Evolutionary conservation across 768 basidiomycete genomes (phyloP).

Genomic region (Suillus alpinus): DNA sequence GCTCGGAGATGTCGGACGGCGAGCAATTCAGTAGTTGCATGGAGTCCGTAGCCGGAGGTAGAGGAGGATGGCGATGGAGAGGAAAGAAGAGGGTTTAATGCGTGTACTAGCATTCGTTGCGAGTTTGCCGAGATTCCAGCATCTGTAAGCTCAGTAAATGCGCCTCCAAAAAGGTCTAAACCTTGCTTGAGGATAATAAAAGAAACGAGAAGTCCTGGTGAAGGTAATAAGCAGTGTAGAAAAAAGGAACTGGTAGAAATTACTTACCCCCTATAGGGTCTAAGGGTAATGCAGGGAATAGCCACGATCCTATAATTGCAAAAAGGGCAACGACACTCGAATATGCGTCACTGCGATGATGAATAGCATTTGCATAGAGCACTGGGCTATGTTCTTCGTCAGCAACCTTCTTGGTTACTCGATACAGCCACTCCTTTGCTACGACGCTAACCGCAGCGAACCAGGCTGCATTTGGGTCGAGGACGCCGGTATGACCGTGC

Average conservation of each 20-base stretch:
- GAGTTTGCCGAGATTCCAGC: constrained; percentile 67
- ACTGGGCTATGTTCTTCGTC: constrained; percentile 90
- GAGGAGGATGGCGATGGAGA: constrained; percentile 19
- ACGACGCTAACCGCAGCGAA: constrained; percentile 82
- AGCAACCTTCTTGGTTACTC: constrained; percentile 85
- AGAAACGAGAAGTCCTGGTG: constrained; percentile 80
- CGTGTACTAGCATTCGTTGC: constrained; percentile 48
- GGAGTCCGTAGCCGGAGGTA: constrained; percentile 8
- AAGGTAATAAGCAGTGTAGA: constrained; percentile 3
- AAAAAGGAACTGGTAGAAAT: neutral
- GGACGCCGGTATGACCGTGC: constrained; percentile 50
- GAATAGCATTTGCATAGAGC: constrained; percentile 91
- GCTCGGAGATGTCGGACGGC: constrained; percentile 60
- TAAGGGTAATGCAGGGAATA: constrained; percentile 80
- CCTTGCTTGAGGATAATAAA: constrained; percentile 84
- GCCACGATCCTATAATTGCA: constrained; percentile 88
- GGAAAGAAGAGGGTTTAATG: constrained; percentile 55
- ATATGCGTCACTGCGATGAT: constrained; percentile 97
- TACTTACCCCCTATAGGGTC: constrained; percentile 88
- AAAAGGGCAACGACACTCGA: constrained; percentile 88
- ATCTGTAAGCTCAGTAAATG: constrained; percentile 82
- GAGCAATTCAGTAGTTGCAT: constrained; percentile 33
- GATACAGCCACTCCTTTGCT: constrained; percentile 91
- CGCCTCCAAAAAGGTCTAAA: constrained; percentile 58
- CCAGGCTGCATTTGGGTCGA: constrained; percentile 97